phyloP scores from a whole-genome alignment of 371 early-diverging fungal species.

The Lichtheimia hyalospora region DNA sequence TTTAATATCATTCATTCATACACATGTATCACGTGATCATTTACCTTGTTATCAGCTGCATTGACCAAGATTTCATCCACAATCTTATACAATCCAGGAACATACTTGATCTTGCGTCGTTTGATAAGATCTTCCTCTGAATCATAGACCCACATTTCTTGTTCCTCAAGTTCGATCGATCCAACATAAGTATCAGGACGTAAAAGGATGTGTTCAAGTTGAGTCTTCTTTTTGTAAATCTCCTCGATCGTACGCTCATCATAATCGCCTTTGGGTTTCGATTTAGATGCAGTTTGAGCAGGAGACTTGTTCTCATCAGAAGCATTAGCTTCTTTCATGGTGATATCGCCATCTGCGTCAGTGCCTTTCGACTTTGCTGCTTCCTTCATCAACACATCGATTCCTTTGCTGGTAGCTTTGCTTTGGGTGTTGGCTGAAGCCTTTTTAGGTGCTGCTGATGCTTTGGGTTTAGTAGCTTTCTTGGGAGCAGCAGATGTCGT shows the following conservation, averaged over 20 bases:
- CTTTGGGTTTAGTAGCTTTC: neutral
- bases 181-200: constrained; percentile 99
- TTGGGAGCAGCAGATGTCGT: neutral
- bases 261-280: constrained; percentile 7
- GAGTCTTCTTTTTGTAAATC: constrained; percentile 98
- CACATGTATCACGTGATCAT: neutral
- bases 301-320: neutral
- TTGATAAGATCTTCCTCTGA: constrained; percentile 65
- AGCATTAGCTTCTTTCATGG: neutral
- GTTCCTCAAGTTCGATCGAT: constrained; percentile 86
- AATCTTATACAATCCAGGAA: constrained; percentile 99
- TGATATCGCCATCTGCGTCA: neutral
- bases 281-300: neutral
- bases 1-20: neutral
- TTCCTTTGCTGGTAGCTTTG: neutral
- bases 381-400: neutral
- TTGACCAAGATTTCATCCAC: constrained; percentile 99
- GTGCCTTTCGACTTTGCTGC: neutral
- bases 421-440: constrained; percentile 6
- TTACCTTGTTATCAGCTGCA: constrained; percentile 92
- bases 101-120: constrained; percentile 77
- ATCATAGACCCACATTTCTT: constrained; percentile 90
- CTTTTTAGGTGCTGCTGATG: neutral
- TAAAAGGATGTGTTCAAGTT: constrained; percentile 97
- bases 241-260: constrained; percentile 79